These are phyloP conservation scores for Venturia nashicola DNA, from an alignment of 2,329 filamentous ascomycete species.

Conservation along the genomic window DNA sequence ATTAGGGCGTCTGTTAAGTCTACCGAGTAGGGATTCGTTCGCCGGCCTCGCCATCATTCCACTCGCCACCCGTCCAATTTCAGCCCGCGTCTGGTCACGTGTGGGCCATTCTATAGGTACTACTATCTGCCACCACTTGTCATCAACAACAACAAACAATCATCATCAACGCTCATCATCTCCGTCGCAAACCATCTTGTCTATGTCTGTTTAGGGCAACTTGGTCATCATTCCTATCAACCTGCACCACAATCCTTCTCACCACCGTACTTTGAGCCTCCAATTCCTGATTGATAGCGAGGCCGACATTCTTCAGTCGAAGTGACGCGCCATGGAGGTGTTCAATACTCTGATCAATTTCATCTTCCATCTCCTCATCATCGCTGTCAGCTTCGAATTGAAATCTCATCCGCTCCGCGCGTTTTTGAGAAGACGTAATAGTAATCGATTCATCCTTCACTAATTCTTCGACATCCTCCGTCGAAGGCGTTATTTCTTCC, in stretches of 20 bases:
- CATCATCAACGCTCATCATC: no score
- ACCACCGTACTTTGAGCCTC: not conserved
- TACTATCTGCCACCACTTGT: no score
- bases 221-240: not conserved
- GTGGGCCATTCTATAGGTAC: no score
- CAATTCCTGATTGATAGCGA: not conserved
- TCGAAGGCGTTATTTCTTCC: not conserved
- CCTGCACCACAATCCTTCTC: not conserved
- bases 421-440: not conserved
- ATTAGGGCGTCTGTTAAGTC: no score
- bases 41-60: no score
- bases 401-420: not conserved
- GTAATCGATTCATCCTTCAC: not conserved
- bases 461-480: not conserved
- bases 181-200: not conserved
- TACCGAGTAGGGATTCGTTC: no score
- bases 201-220: not conserved
- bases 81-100: no score
- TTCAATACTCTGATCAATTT: not conserved
- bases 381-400: not conserved
- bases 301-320: not conserved
- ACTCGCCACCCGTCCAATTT: no score
- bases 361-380: not conserved
- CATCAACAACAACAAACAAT: not conserved
- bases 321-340: not conserved